Evolutionary conservation across 345 rosid genomes (phyloP).

Genomic region (Odontarrhena argentea): DNA sequence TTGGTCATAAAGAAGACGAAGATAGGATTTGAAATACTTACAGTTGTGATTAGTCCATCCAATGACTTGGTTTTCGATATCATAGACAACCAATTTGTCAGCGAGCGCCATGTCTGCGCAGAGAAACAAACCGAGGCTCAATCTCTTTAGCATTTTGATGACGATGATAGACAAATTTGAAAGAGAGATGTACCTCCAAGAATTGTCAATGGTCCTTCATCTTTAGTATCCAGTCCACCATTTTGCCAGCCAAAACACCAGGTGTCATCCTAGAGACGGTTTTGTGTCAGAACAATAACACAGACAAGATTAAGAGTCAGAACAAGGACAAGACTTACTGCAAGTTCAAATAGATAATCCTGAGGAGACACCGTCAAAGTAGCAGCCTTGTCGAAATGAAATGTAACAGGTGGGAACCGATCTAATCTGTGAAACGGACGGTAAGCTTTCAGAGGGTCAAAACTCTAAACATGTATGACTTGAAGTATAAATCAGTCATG

Average conservation of each 20-base stretch:
- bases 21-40: slow-evolving; percentile 46
- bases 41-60: slow-evolving; percentile 96
- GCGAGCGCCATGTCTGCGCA: slow-evolving; percentile 84
- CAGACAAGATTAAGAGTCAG: slow-evolving; percentile 19
- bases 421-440: slow-evolving; percentile 62
- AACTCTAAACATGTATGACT: not conserved
- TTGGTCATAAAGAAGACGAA: not conserved
- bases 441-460: slow-evolving; percentile 2
- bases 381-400: slow-evolving; percentile 66
- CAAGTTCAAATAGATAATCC: slow-evolving; percentile 67
- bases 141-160: not conserved
- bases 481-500: slow-evolving; percentile 13
- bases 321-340: slow-evolving; percentile 44
- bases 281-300: slow-evolving; percentile 8
- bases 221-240: slow-evolving; percentile 56
- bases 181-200: slow-evolving; percentile 67
- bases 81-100: slow-evolving; percentile 83
- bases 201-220: slow-evolving; percentile 57
- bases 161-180: not conserved
- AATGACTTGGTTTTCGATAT: slow-evolving; percentile 73
- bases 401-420: slow-evolving; percentile 70
- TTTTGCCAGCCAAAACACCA: slow-evolving; percentile 94
- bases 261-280: slow-evolving; percentile 48
- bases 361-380: slow-evolving; percentile 60
- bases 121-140: not conserved